These are phyloP conservation scores for Xylariaceae sp. DNA, from an alignment of 2,329 filamentous ascomycete genomes.

Conservation along the genomic window DNA sequence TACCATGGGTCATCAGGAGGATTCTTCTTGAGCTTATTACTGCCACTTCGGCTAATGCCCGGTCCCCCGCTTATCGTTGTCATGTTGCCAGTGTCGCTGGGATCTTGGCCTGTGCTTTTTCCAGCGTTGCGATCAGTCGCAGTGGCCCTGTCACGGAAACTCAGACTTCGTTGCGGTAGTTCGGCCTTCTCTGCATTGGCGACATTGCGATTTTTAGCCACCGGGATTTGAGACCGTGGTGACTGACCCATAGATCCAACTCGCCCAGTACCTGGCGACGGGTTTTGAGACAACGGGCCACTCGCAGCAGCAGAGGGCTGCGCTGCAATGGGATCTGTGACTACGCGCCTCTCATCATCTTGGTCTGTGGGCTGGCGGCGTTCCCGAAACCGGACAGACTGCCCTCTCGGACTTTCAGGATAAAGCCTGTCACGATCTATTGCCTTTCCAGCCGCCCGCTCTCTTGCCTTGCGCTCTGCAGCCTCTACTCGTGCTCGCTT, in stretches of 20 bases:
- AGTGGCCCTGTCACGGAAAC: slow-evolving; percentile 55
- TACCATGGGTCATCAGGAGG: slow-evolving; percentile 50
- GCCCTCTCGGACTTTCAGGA: slow-evolving; percentile 19
- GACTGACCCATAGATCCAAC: slow-evolving; percentile 25
- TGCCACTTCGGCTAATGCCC: slow-evolving; percentile 43
- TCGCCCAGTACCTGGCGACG: slow-evolving; percentile 25
- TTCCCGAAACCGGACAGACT: slow-evolving; percentile 31
- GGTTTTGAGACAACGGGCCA: slow-evolving; percentile 27
- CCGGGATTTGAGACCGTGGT: slow-evolving; percentile 23
- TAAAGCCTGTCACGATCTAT: slow-evolving; percentile 11
- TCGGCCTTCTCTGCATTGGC: slow-evolving; percentile 23
- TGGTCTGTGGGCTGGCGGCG: slow-evolving; percentile 21
- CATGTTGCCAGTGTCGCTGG: slow-evolving; percentile 2
- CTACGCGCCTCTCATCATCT: slow-evolving; percentile 16
- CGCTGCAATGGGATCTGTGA: slow-evolving; percentile 19
- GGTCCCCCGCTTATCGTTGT: slow-evolving; percentile 30
- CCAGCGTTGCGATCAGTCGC: slow-evolving; percentile 37
- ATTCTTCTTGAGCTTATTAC: slow-evolving; percentile 56
- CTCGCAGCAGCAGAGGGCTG: slow-evolving; percentile 20
- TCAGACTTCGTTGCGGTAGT: slow-evolving; percentile 51
- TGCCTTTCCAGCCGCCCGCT: slow-evolving; percentile 36
- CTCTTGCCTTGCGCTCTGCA: slow-evolving; percentile 69
- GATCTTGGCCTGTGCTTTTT: slow-evolving; percentile 18
- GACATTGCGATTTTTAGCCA: slow-evolving; percentile 20
- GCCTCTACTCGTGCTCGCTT: slow-evolving; percentile 81